Evolutionary conservation across 495 filamentous ascomycete species (phyloP), one percentile per base, ranked within the genome.

Genomic region (Lasiosphaeris hirsuta): DNA sequence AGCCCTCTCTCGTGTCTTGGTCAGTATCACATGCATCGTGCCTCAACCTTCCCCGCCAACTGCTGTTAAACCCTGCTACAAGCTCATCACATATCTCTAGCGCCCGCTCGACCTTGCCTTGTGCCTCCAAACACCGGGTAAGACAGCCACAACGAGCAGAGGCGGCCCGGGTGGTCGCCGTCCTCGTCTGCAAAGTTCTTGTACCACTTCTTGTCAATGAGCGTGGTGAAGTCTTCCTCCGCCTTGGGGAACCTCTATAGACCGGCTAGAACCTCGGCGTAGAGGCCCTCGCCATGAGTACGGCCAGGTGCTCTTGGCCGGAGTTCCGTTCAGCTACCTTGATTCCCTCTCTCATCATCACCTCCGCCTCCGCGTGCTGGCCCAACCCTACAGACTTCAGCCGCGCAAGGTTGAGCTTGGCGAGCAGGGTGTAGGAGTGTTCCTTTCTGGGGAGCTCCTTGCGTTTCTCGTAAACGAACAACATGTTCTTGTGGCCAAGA

Each of bases 401-500:
- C 4, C 59, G 59, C 10, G 66, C 71, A 11, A 70, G 59, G 38
- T 69, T 69, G 6, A 17, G 51, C 34, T 70, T 65, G 9, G 68
- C 64, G 4, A 63, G 63, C 15, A 75, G 64, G 0, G 63, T 73
- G 23, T 59, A 71, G 0, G 65, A 59, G 30, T 76, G 72, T 54
- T 78, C 75, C 45, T 69, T 74, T 3, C 74, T 72, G 7, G 75
- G 56, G 23, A 59, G 60, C 11, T 57, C 52, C 35, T 62, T 63
- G 10, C 74, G 67, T 14, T 44, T 36, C 15, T 68, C 61, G 8
- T 67, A 33, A 17, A 75, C 65, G 44, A 65, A 57, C 7, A 46
- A 18, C 51, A 68, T 63, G 14, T 63, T 45, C 8, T 57, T 48
- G 23, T 67, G 56, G 35, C 52, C 33, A 15, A 57, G 36, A 13